Evolutionary conservation across 208 protist genomes (phyloP), one percentile per base, ranked within the genome.

Genomic region (Porcisia deanei): DNA sequence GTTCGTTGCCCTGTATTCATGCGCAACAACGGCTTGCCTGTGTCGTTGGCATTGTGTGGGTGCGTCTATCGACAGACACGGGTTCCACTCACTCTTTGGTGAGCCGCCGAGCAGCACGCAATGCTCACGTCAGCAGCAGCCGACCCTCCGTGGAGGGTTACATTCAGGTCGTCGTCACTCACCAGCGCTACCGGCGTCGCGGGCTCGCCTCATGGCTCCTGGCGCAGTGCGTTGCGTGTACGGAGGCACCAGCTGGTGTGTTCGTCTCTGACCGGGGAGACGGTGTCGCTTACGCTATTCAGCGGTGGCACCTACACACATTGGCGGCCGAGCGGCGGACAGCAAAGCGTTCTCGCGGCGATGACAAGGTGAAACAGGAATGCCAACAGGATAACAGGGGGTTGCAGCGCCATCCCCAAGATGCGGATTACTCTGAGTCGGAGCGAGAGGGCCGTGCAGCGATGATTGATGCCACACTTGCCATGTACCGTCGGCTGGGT

Each of bases 261-360:
- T 82, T 82, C 65, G 73, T 60, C 6, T 55, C 67, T 20, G 45
- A 72, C 47, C 34, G n/a, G 30, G 14, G 41, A 1, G 34, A 43
- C 25, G 59, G 6, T 43, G 65, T 22, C 5, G 43, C 71, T 7
- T 72, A 79, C 34, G 0, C 1, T 3, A 81, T 95, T 22, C 39
- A 54, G 8, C 85, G 87, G 9, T 95, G 91, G 91, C 85, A 86
- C 47, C 79, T 95, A 34, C 91, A 95, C 83, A 93, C 91, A 18
- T 84, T 95, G 81, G 58, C 22, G 39, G 59, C 75, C 1, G 77
- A 47, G 8, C 58, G 68, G 8, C 39, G 30, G 55, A 1, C 58
- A 14, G 45, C 0, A 12, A 61, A 52, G 55, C 63, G 25, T 47
- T 12, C 6, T 64, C 63, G 18, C 34, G 22, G 12, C 20, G 59